Base-by-base conservation (phyloP, 164 flowering plant genomes). In the Magnolia changhungtana region DNA sequence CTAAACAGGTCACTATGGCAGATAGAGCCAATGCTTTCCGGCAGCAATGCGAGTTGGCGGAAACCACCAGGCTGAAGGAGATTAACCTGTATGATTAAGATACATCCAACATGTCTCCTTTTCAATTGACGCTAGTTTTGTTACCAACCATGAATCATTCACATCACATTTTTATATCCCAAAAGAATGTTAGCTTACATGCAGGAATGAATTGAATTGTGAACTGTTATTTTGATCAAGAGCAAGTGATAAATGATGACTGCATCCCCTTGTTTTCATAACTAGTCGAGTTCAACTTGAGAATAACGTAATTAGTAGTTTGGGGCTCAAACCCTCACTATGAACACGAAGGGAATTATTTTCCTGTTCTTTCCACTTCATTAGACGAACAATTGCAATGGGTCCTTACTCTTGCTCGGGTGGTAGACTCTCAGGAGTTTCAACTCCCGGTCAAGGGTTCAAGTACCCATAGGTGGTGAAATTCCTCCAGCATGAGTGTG, bases 11-110 rank as follows among this genome's bases (percentile, higher is more conserved):
- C 58, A 94, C 99, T 0, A 90, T 96, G 78, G 89, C 82, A 55
- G 98, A 96, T 84, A 87, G 99, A 84, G 97, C 94, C 74, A 92
- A 81, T 87, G 98, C 97, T 72, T 96, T 94, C 86, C 88, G 84
- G 88, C 97, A 90, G 73, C 97, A 92, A 71, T 96, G 91, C 85
- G 99, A 96, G 85, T 85, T 96, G 81, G 89, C 97, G 59, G 98
- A 96, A 86, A 85, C 98, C 71, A 82, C 88, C 16, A 96, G 88
- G 83, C 85, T 96, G 80, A 96, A 94, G 89, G 98, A 94, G 86
- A 96, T 96, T 80, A 95, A 94, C 78, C 89, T 96, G 99, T 96
- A 92, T 72, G 94, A 45, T 74, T 84, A 55, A 55, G 61, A 55
- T 55, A 55, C 10, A 37, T 37, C 7, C 45, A 55, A 55, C 61